Base-by-base conservation (phyloP, 306 rosid species). In the Ochetophila trinervis region DNA sequence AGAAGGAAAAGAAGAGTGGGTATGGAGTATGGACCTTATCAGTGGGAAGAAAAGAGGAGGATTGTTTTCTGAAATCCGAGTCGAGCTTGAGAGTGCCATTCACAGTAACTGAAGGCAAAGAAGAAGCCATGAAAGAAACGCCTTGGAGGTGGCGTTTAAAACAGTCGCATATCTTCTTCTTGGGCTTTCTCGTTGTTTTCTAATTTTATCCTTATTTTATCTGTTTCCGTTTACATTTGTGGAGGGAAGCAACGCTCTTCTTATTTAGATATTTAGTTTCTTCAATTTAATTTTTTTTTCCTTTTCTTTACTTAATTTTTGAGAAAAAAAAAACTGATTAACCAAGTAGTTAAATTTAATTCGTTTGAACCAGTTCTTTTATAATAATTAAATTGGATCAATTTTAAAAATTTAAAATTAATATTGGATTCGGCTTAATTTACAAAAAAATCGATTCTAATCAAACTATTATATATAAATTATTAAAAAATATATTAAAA, bases 71-170 rank as follows among this genome's bases (percentile, higher is more conserved):
- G 76, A 82, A 56, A 17, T 84, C 85, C 36, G 85, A 79, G 68
- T 83, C 87, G 67, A 82, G 90, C 59, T 82, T 82, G 72, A 74
- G 86, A 75, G 83, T 65, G 66, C 86, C 82, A 69, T 61, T 69
- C 61, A 83, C 68, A 20, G 90, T 68, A 57, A 76, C 60, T 36
- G 92, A 91, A 75, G 88, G 84, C 59, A 87, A 30, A 63, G 95
- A 87, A 76, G 88, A 87, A 79, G 88, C 84, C 96, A 89, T 92
- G 75, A 74, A 71, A 68, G 57, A 30, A 59, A 12, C 34, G 50
- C 62, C 22, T 19, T 18, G 34, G 48, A 61, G 54, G 4, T 16
- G 4, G 44, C 12, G 34, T 45, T 60, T 30, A 55, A 50, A 70
- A n/a, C 27, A 60, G 40, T 65, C 52, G 59, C 66, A 60, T 27